phyloP scores from a whole-genome alignment of 768 basidiomycete genomes.

The Pisolithus albus region DNA sequence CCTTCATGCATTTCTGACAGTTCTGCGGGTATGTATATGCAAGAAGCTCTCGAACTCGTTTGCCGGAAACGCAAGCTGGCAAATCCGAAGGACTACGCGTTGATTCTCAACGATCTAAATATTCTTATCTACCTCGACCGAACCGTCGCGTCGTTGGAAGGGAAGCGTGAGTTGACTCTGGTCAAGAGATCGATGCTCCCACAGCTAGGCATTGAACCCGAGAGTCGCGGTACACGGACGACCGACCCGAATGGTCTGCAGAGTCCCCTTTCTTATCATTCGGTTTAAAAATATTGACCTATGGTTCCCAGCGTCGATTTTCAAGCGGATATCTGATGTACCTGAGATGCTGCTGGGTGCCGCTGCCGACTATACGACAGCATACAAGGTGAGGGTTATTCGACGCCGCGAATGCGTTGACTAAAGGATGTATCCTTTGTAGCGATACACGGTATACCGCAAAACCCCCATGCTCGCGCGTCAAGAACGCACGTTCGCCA shows the following conservation, averaged over 20 bases:
- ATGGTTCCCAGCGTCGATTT: conserved; percentile 69
- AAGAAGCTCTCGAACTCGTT: conserved; percentile 85
- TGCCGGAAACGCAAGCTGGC: conserved; percentile 62
- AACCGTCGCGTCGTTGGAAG: conserved; percentile 92
- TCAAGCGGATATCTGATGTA: conserved; percentile 77
- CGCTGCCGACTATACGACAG: conserved; percentile 71
- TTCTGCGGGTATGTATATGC: conserved; percentile 93
- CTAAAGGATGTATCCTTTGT: neutral
- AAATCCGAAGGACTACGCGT: conserved; percentile 75
- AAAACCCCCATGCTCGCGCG: conserved; percentile 93
- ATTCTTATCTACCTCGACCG: conserved; percentile 87
- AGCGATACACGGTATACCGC: conserved; percentile 90
- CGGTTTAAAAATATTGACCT: neutral
- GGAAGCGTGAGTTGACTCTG: conserved; percentile 74
- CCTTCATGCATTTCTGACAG: conserved; percentile 27
- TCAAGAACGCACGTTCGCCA: conserved; percentile 85
- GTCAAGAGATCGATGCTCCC: conserved; percentile 74
- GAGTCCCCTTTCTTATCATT: neutral
- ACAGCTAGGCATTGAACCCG: conserved; percentile 61
- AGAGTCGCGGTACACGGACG: conserved; percentile 58
- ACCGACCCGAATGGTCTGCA: conserved; percentile 89
- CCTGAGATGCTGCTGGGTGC: conserved; percentile 48
- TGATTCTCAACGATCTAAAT: conserved; percentile 54
- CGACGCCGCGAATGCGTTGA: too few relatives aligned
- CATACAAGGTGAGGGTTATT: conserved; percentile 64